Evolutionary conservation across 1,284 basidiomycete species (phyloP).

Genomic region (Uromyces viciae-fabae): DNA sequence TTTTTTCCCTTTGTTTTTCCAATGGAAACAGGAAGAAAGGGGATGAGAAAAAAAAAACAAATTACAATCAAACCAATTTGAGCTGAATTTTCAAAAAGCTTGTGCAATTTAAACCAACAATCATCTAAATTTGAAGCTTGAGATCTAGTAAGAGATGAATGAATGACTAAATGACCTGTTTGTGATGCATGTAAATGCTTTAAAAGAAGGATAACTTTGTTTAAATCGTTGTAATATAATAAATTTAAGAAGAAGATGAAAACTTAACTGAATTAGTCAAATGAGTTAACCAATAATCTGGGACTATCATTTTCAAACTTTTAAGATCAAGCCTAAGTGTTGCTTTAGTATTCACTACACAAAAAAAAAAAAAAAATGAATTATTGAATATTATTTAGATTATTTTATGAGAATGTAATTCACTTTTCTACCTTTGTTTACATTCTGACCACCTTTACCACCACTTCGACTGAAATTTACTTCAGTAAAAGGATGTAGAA

Average conservation of each 20-base stretch:
- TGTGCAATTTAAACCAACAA: conserved; percentile 34
- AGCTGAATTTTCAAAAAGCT: conserved; percentile 1
- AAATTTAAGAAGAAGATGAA: neutral
- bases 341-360: conserved; percentile 33
- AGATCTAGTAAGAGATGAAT: conserved; percentile 36
- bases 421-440: conserved; percentile 20
- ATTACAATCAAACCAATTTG: conserved; percentile 9
- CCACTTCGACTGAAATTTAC: conserved; percentile 25
- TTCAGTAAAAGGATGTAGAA: neutral
- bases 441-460: conserved; percentile 44
- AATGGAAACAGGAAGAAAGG: neutral
- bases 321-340: conserved; percentile 12
- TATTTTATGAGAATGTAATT: neutral
- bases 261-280: conserved; percentile 27
- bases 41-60: neutral
- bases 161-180: conserved; percentile 22
- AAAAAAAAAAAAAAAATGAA: neutral
- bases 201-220: neutral
- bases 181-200: conserved; percentile 31
- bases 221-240: too few species aligned
- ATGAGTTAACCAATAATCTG: conserved; percentile 37
- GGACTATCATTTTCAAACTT: neutral
- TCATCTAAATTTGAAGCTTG: conserved; percentile 33
- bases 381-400: neutral
- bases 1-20: too few species aligned